Base-by-base conservation (phyloP, 176 grass and related monocot genomes). In the Phoenix dactylifera region DNA sequence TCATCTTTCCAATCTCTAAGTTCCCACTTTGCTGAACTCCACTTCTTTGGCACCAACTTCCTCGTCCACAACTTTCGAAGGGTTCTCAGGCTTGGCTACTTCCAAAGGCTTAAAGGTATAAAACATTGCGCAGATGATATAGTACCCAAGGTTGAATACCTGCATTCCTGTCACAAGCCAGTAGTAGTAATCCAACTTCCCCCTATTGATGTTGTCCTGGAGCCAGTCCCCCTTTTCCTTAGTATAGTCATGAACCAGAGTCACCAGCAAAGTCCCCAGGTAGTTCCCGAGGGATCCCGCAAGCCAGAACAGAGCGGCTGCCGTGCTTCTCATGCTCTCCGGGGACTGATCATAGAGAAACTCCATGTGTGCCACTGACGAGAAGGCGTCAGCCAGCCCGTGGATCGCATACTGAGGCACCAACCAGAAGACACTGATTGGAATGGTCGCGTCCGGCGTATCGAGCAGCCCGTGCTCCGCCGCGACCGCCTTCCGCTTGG, bases 351-450 rank as follows among this genome's bases (percentile, higher is more conserved):
- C 89, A 28, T 95, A 95, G 39, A 88, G 58, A 54, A 95, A 95
- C 52, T 95, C 89, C 89, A 95, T 86, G 54, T 88, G 83, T 12
- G 80, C 86, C 16, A 90, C 91, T 30, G 82, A 85, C 79, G 81
- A 80, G 83, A 90, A 96, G 15, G 91, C 79, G 60, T 89, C 69
- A 15, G 83, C 83, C 12, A 74, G 32, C 19, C 90, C 86, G 49
- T 95, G 90, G 35, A 95, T 74, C 39, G 90, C 82, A 58, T 86
- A 86, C 71, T 95, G 90, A 22, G 86, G 90, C 26, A 95, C 86
- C 7, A 89, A 69, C 86, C 86, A 95, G 77, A 89, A 87, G 24
- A 89, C 83, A 61, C 79, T 95, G 56, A 89, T 77, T 2, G 92
- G 76, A 24, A 91, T 49, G 12, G 60, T 30, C 3, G 54, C 72